These are phyloP conservation scores for Penicillium sp. DNA, from an alignment of 2,329 filamentous ascomycete genomes.

Conservation along the genomic window DNA sequence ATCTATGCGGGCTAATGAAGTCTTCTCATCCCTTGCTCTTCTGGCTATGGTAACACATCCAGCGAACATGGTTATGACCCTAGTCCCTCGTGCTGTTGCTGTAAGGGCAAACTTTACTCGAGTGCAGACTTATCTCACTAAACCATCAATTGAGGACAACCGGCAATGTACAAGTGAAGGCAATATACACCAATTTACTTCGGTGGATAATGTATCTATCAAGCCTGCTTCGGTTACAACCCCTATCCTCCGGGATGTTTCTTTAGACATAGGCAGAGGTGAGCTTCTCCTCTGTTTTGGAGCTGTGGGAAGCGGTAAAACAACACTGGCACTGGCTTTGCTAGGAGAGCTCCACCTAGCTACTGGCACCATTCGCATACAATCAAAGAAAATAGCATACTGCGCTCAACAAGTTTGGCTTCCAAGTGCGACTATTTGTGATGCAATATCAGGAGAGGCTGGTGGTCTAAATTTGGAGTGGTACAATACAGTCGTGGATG, in stretches of 20 bases:
- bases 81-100: conserved; percentile 4
- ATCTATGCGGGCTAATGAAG: neutral
- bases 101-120: conserved; percentile 3
- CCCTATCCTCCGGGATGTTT: neutral
- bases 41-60: conserved; percentile 8
- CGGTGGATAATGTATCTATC: neutral
- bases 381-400: neutral
- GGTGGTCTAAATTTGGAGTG: neutral
- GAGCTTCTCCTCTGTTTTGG: neutral
- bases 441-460: neutral
- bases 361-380: neutral
- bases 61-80: conserved; percentile 10
- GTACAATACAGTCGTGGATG: neutral
- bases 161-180: neutral
- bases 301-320: neutral
- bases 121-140: neutral
- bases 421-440: neutral
- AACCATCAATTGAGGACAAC: neutral
- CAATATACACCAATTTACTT: neutral
- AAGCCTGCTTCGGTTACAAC: neutral
- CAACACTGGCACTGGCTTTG: neutral
- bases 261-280: neutral
- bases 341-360: neutral
- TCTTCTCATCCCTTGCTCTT: conserved; percentile 6
- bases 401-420: neutral